Evolutionary conservation across 495 filamentous ascomycete genomes (phyloP), one percentile per base, ranked within the genome.

Genomic region (Penicillium subrubescens): DNA sequence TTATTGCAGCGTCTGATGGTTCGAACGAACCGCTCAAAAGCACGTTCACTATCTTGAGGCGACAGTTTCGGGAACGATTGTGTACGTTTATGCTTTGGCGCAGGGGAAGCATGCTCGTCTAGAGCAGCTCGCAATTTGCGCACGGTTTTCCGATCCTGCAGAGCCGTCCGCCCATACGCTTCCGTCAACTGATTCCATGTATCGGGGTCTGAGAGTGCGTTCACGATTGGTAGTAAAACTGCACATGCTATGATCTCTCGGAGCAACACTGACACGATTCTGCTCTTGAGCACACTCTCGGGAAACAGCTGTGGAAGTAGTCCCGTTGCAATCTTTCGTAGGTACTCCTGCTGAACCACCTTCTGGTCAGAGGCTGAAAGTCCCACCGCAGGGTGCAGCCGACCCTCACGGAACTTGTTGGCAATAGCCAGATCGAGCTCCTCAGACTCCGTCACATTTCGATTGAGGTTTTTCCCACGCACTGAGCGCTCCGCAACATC

Each of bases 141-240:
- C 31, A 99, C 95, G 0, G 92, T 96, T 57, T 97, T 98, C 15
- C 95, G 90, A 72, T 99, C 96, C 71, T 97, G 94, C 41, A 99
- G 81, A 80, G 96, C 89, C 31, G 89, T 89, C 44, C 90, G 87
- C 17, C 94, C 94, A 74, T 92, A 94, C 52, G 89, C 92, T 74
- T 97, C 93, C 83, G 98, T 91, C 65, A 96, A 69, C 70, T 96
- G 93, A 73, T 98, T 98, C 95, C 95, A 97, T 2, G 90, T 94
- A 81, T 99, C 96, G 11, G 96, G 94, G 64, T 98, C 95, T 19
- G 92, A 81, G 8, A 81, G 64, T 8, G 70, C 52, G 27, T 74
- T 75, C 39, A 79, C 67, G 17, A 79, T 59, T 10, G 80, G 79
- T 43, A 77, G 67, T n/a, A 82, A 68, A 14, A 82, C 71, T 6